Conservation (phyloP, 73 alveolate species). For the Tetrahymena malaccensis region DNA sequence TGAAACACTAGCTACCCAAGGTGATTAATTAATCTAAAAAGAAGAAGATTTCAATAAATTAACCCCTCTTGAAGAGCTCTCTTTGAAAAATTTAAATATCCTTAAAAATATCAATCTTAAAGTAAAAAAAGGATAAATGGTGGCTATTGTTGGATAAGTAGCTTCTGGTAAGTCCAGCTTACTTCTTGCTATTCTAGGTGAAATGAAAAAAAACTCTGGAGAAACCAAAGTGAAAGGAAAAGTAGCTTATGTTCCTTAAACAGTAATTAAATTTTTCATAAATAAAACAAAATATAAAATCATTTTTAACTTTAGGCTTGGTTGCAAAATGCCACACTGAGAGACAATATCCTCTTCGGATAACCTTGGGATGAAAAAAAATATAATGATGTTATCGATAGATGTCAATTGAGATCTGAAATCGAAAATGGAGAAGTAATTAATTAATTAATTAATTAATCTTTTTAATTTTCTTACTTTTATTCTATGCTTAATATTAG, state of each 20-base stretch:
- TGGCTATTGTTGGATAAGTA: slow-evolving; percentile 83
- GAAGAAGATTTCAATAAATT: not conserved
- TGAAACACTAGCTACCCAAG: not conserved
- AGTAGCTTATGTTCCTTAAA: slow-evolving; percentile 2
- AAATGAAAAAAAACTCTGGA: not conserved
- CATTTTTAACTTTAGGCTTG: slow-evolving; percentile 77
- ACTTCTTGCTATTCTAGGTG: not conserved
- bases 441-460: not conserved
- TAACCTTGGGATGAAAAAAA: slow-evolving; percentile 54
- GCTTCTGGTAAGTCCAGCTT: slow-evolving; percentile 90
- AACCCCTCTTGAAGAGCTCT: not conserved
- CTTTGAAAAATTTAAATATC: not conserved
- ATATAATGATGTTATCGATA: slow-evolving; percentile 68
- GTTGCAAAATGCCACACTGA: slow-evolving; percentile 77
- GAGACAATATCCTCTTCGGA: slow-evolving; percentile 83
- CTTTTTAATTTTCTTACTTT: no score
- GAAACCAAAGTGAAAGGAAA: not conserved
- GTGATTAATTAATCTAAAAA: not conserved
- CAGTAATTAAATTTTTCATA: not conserved
- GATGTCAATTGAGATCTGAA: slow-evolving; percentile 50
- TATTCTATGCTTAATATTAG: not conserved
- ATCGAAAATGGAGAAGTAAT: slow-evolving; percentile 62
- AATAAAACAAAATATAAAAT: not conserved
- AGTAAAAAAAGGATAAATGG: slow-evolving; percentile 64
- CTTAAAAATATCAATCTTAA: slow-evolving; percentile 51